Evolutionary conservation across 257 asterid genomes (phyloP).

Genomic region (Linaria vulgaris): DNA sequence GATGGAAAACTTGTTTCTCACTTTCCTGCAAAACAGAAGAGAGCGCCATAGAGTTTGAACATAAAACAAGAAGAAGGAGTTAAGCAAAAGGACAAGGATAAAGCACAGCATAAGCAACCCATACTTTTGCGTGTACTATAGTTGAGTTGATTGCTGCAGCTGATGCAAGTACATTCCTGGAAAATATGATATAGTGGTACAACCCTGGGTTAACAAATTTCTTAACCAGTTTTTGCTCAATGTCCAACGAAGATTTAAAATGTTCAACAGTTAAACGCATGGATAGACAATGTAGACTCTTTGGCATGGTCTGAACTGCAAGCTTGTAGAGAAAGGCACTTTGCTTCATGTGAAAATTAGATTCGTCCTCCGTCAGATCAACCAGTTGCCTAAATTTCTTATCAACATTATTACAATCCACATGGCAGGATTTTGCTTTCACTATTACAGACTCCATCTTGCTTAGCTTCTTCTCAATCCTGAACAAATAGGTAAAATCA

Average conservation of each 20-base stretch:
- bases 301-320: constrained; percentile 95
- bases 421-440: constrained; percentile 72
- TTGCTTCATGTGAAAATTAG: constrained; percentile 91
- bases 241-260: constrained; percentile 64
- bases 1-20: constrained; percentile 76
- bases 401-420: constrained; percentile 90
- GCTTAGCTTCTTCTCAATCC: constrained; percentile 58
- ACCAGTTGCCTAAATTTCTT: constrained; percentile 94
- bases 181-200: constrained; percentile 80
- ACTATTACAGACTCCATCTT: constrained; percentile 76
- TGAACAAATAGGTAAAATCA: constrained; percentile 38
- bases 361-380: constrained; percentile 94
- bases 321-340: constrained; percentile 98
- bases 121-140: constrained; percentile 70
- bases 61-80: neutral
- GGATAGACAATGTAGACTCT: constrained; percentile 92
- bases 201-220: constrained; percentile 64
- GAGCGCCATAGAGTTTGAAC: constrained; percentile 4
- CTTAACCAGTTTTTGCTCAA: constrained; percentile 48
- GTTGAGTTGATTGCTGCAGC: constrained; percentile 91
- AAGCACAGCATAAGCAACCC: constrained; percentile 26
- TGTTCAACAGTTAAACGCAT: constrained; percentile 91
- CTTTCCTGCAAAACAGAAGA: constrained; percentile 66
- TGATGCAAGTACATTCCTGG: constrained; percentile 81
- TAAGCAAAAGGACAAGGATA: neutral